Base-by-base conservation (phyloP, 495 filamentous ascomycete genomes). In the Cercophora samala region DNA sequence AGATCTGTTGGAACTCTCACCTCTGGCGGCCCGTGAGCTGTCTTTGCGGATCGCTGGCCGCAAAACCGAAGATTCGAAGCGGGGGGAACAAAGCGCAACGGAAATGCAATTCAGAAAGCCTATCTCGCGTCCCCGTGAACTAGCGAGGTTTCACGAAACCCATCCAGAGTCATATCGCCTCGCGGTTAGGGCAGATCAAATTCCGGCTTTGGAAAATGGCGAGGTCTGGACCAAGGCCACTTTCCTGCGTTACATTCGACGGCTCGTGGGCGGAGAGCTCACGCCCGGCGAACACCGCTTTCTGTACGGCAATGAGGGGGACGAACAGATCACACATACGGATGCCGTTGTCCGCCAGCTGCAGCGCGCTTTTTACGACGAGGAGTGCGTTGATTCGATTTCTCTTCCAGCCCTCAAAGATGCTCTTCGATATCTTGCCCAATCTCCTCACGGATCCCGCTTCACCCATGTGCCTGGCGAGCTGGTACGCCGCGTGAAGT, bases 381-480 rank as follows among this genome's bases (percentile, higher is more conserved):
- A 56, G 53, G 53, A 9, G 53, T 23, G 53, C 22, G n/a, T 8
- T 56, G 6, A 56, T 23, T 4, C 53, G 22, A 18, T 56, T 81
- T 56, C 53, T 3, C 53, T 56, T 8, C 68, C 73, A 21, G 76
- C 78, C 22, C 67, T 80, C 63, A 81, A 80, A 64, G 66, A 78
- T 64, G 80, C 78, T 29, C 68, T 83, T 46, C 29, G 42, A 1
- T 81, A 69, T 63, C 72, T 81, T 25, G 62, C 54, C 4, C 62
- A 60, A 65, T 5, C 70, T 69, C 54, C 64, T n/a, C 24, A 69
- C 59, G 26, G 25, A 37, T 56, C 37, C 37, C 37, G 37, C 37
- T 46, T 46, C 37, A 51, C 63, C 65, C 66, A 21, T 59, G 67
- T 13, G 62, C 62, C 23, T 60, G 70, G 21, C 63, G 70, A 11